These are phyloP conservation scores for Penicillium paradoxum DNA, from an alignment of 495 filamentous ascomycete species.

Conservation along the genomic window DNA sequence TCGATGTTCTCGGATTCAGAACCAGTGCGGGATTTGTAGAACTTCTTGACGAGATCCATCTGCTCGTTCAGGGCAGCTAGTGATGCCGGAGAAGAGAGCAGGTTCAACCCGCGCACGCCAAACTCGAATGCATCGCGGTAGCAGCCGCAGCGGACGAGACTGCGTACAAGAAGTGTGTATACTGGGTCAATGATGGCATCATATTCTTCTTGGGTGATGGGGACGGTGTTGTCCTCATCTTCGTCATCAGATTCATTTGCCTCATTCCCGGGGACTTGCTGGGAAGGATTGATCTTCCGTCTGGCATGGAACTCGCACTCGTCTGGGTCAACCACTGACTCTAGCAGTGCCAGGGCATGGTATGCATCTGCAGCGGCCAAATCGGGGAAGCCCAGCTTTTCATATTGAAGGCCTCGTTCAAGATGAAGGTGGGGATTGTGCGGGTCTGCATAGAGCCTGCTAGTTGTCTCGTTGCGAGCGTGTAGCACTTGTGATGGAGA, in stretches of 20 bases:
- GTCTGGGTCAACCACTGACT: conserved; percentile 65
- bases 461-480: conserved; percentile 21
- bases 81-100: conserved; percentile 2
- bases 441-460: conserved; percentile 46
- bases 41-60: conserved; percentile 24
- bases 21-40: conserved; percentile 27
- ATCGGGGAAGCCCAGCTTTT: conserved; percentile 78
- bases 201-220: conserved; percentile 39
- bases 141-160: conserved; percentile 62
- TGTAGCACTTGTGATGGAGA: conserved; percentile 17
- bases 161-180: conserved; percentile 46
- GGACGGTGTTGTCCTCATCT: conserved; percentile 32
- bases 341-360: conserved; percentile 75
- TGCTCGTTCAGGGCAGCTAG: conserved; percentile 20
- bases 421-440: conserved; percentile 79
- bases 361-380: conserved; percentile 88
- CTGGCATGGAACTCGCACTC: conserved; percentile 41
- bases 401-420: conserved; percentile 63
- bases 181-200: conserved; percentile 35
- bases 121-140: conserved; percentile 66
- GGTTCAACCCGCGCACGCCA: conserved; percentile 41
- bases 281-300: conserved; percentile 16
- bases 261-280: conserved; percentile 6
- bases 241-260: conserved; percentile 26
- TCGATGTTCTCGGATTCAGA: conserved; percentile 32